Base-by-base conservation (phyloP, 306 rosid species). In the Begonia loranthoides region DNA sequence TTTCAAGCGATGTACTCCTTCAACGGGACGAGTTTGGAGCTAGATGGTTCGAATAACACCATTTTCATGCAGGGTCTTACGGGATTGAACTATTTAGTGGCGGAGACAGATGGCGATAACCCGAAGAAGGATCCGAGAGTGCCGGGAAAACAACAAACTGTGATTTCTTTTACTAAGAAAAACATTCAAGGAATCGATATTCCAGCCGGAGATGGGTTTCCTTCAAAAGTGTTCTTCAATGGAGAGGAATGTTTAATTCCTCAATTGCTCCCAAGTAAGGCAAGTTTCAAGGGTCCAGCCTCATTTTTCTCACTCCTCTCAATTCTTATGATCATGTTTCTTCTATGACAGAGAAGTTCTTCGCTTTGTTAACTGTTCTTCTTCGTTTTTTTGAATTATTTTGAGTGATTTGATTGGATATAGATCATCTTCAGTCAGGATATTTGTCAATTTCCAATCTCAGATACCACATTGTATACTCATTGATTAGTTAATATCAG, bases 201-300 rank as follows among this genome's bases (percentile, higher is more conserved):
- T n/a, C 71, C 61, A 47, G 33, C 41, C 0, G 78, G 93, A 64
- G 96, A 92, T 50, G 96, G 94, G 21, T 92, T 92, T 70, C 99
- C 99, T 4, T 75, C 76, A 0, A 87, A 83, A 66, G 96, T 92
- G 2, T 75, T 74, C 80, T 92, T 92, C 67, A 87, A 92, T 44
- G 99, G 96, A 13, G 96, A 92, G 58, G 99, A 92, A 64, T 92
- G 99, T 63, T 71, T 80, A 13, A 76, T 92, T 66, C 99, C 99
- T 17, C 60, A 75, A 2, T 57, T 65, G n/a, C 3, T 15, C 51
- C 99, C 99, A 28, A 77, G 57, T 51, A 70, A 66, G 51, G 82
- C 68, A 58, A 50, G 49, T 56, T 54, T 66, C 55, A 68, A 45
- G 43, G 69, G 15, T 48, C 53, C 75, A n/a, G 67, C 77, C 13